phyloP scores from a whole-genome alignment of 371 early-diverging fungal species.

The Parasitella parasitica region DNA sequence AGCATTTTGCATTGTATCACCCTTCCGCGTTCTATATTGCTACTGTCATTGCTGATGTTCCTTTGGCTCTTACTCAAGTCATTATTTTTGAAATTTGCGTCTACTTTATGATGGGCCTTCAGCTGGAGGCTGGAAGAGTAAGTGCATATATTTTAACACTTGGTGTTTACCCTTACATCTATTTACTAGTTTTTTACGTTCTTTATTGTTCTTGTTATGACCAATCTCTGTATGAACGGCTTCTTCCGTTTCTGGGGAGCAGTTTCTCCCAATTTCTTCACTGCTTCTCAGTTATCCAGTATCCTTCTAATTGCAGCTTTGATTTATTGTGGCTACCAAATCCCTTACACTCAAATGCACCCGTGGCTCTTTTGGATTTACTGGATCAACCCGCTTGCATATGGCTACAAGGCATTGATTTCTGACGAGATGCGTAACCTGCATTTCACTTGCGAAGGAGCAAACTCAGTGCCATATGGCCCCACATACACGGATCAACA shows the following conservation, averaged over 20 bases:
- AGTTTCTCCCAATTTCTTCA: conserved; percentile 51
- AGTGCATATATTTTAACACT: conserved; percentile 43
- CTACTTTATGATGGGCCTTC: conserved; percentile 64
- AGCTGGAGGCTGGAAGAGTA: conserved; percentile 54
- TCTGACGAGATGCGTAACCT: conserved; percentile 60
- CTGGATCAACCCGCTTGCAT: conserved; percentile 68
- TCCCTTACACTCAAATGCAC: conserved; percentile 61
- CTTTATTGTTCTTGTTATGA: conserved; percentile 42
- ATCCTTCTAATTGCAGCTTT: conserved; percentile 56
- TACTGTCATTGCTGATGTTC: conserved; percentile 50
- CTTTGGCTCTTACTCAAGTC: conserved; percentile 46
- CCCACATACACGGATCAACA: conserved; percentile 37
- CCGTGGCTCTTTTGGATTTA: conserved; percentile 71
- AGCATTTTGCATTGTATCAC: conserved; percentile 64
- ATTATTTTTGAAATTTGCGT: conserved; percentile 35
- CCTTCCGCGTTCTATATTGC: conserved; percentile 66
- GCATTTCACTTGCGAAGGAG: conserved; percentile 32
- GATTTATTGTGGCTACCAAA: conserved; percentile 65
- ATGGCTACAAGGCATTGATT: conserved; percentile 62
- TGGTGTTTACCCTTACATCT: conserved; percentile 59
- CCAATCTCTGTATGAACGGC: conserved; percentile 56
- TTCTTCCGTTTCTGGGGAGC: conserved; percentile 45
- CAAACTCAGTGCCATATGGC: conserved; percentile 38
- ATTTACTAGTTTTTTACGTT: conserved; percentile 51
- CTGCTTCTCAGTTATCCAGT: conserved; percentile 57